These are phyloP conservation scores for Cruciata laevipes DNA, from an alignment of 257 asterid genomes.

Conservation along the genomic window DNA sequence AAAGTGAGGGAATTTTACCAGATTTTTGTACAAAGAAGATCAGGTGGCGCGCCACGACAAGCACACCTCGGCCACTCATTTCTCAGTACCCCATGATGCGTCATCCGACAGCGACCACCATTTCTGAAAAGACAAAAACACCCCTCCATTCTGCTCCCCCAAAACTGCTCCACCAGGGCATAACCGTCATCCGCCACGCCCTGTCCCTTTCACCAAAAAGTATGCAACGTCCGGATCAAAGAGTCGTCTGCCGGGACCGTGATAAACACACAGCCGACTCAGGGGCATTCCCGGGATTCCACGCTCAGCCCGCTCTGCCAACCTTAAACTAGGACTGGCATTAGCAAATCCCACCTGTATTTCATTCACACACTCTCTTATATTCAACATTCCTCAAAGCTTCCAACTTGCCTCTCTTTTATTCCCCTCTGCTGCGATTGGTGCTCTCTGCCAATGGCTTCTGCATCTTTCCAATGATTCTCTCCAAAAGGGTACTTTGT, in stretches of 20 bases:
- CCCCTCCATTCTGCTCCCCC: background rate
- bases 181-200: slow-evolving; percentile 14
- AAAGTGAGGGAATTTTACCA: background rate
- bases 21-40: slow-evolving; percentile 20
- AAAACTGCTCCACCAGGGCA: slow-evolving; percentile 2
- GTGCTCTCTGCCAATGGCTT: slow-evolving; percentile 23
- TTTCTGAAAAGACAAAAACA: background rate
- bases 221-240: slow-evolving; percentile 35
- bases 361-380: slow-evolving; percentile 7
- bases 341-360: slow-evolving; percentile 23
- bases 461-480: slow-evolving; percentile 23
- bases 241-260: slow-evolving; percentile 29
- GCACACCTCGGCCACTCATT: slow-evolving; percentile 43
- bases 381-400: background rate
- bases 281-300: slow-evolving; percentile 24
- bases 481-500: slow-evolving; percentile 26
- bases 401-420: slow-evolving; percentile 9
- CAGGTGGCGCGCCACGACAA: slow-evolving; percentile 49
- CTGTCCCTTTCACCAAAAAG: slow-evolving; percentile 48
- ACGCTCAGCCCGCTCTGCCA: background rate
- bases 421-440: slow-evolving; percentile 19
- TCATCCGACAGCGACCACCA: slow-evolving; percentile 19
- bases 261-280: slow-evolving; percentile 20
- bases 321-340: slow-evolving; percentile 15
- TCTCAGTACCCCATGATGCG: slow-evolving; percentile 23